Evolutionary conservation across 192 early-diverging fungal genomes (phyloP).

Genomic region (Coemansia asiatica): DNA sequence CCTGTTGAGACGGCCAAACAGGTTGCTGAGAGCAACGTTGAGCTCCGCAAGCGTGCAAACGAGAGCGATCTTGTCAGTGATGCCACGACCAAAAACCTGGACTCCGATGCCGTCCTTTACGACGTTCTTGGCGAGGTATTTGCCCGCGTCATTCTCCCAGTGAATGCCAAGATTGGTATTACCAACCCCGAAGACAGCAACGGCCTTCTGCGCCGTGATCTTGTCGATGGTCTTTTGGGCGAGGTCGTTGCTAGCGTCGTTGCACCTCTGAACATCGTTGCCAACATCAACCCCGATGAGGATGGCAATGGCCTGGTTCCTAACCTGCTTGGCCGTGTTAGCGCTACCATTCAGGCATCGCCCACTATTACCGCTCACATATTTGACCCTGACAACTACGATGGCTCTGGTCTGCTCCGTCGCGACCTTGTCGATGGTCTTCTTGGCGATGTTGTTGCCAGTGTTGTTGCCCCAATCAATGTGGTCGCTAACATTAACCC

Average conservation of each 20-base stretch:
- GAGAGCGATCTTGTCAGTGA: conserved; percentile 23
- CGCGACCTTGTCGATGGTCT: conserved; percentile 29
- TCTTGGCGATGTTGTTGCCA: conserved; percentile 27
- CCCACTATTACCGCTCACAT: conserved; percentile 17
- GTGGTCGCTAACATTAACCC: conserved; percentile 34
- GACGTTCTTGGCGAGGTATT: conserved; percentile 25
- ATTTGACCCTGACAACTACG: conserved; percentile 10
- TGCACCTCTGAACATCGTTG: conserved; percentile 1
- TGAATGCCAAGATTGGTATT: conserved; percentile 31
- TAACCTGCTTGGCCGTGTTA: conserved; percentile 5
- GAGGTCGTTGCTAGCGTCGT: conserved; percentile 11
- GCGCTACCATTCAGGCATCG: conserved; percentile 14
- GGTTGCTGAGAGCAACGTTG: conserved; percentile 7
- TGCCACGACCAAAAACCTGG: conserved; percentile 35
- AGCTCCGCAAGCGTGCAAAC: conserved; percentile 30
- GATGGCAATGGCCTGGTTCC: conserved; percentile 11
- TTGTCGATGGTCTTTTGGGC: conserved; percentile 3
- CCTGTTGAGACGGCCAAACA: conserved; percentile 22
- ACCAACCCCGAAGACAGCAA: conserved; percentile 15
- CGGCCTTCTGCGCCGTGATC: conserved; percentile 8
- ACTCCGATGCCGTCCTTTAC: conserved; percentile 17
- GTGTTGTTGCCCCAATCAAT: conserved; percentile 29
- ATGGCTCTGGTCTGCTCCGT: conserved; percentile 9
- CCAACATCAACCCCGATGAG: conserved; percentile 11
- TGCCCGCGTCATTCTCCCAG: conserved; percentile 26